Percentiles rank a stretch among this genome's conserved stretches.
Conservation (phyloP, 257 asterid species). For the Petrea volubilis region DNA sequence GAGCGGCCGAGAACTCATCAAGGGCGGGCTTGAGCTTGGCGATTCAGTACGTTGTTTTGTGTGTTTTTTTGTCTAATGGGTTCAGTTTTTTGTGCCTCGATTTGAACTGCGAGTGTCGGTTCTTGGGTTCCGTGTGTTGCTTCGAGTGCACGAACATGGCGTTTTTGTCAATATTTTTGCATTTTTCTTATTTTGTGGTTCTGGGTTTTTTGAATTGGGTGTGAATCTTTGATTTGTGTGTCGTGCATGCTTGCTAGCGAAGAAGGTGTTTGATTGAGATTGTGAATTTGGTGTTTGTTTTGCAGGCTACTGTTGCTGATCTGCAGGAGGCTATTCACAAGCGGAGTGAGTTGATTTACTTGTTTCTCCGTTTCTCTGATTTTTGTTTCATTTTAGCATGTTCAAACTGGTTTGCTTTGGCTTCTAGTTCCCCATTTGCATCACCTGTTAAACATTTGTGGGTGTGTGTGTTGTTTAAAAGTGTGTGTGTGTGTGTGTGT, state of each 20-base stretch:
- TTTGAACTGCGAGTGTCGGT: conserved; percentile 10
- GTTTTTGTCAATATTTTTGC: neutral
- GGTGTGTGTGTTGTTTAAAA: neutral
- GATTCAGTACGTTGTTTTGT: conserved; percentile 56
- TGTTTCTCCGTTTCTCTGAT: conserved; percentile 15
- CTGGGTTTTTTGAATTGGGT: neutral
- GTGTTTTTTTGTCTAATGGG: neutral
- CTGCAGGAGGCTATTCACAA: conserved; percentile 87
- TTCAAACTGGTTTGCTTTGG: neutral
- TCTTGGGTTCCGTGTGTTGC: neutral
- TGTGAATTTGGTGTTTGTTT: conserved; percentile 27
- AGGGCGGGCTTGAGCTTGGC: conserved; percentile 75
- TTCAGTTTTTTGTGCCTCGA: conserved; percentile 8
- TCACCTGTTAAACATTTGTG: neutral
- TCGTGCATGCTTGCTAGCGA: neutral
- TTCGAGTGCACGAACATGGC: neutral
- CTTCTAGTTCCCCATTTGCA: neutral
- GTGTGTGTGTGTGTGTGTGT: neutral
- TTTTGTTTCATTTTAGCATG: neutral
- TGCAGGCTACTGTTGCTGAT: conserved; percentile 92
- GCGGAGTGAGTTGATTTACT: conserved; percentile 55
- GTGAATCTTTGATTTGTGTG: neutral
- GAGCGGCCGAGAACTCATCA: conserved; percentile 84
- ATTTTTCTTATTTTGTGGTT: neutral
- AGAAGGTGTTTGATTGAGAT: conserved; percentile 15